Evolutionary conservation across 345 rosid genomes (phyloP).

Genomic region (Trapa incisa): DNA sequence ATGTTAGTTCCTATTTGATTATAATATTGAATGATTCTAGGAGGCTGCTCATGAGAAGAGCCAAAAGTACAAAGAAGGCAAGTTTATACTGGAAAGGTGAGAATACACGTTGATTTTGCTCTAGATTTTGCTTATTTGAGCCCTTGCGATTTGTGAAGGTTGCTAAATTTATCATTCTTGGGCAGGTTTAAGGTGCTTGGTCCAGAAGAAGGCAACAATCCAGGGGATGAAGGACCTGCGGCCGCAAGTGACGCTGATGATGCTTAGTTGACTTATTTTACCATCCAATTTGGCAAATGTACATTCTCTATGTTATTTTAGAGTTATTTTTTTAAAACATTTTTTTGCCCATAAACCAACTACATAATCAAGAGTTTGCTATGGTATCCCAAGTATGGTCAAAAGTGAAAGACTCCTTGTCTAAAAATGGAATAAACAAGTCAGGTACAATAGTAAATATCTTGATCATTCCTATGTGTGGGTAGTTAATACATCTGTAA

Average conservation of each 20-base stretch:
- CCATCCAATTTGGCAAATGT: neutral
- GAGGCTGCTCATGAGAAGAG: conserved; percentile 72
- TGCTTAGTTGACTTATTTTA: neutral
- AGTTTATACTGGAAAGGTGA: conserved; percentile 48
- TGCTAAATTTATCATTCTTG: neutral
- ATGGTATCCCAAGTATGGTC: too few relatives aligned
- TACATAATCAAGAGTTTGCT: too few relatives aligned
- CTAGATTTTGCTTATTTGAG: conserved; percentile 15
- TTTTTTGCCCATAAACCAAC: too few relatives aligned
- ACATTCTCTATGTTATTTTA: neutral
- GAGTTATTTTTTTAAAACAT: neutral
- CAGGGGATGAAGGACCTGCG: conserved; percentile 50
- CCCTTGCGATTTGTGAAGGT: neutral
- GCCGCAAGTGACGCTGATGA: conserved; percentile 91
- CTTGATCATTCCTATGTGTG: too few relatives aligned
- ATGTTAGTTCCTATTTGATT: conserved; percentile 10
- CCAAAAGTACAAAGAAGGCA: conserved; percentile 99
- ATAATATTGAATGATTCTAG: conserved; percentile 33
- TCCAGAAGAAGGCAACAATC: conserved; percentile 65
- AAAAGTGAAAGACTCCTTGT: too few relatives aligned
- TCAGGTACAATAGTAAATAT: too few relatives aligned
- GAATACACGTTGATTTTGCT: conserved; percentile 10
- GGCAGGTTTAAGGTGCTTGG: conserved; percentile 78
- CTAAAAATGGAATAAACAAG: too few relatives aligned
- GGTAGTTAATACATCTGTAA: too few relatives aligned